Evolutionary conservation across 78 protist species (phyloP).

Genomic region (Planoprotostelium fungivorum): DNA sequence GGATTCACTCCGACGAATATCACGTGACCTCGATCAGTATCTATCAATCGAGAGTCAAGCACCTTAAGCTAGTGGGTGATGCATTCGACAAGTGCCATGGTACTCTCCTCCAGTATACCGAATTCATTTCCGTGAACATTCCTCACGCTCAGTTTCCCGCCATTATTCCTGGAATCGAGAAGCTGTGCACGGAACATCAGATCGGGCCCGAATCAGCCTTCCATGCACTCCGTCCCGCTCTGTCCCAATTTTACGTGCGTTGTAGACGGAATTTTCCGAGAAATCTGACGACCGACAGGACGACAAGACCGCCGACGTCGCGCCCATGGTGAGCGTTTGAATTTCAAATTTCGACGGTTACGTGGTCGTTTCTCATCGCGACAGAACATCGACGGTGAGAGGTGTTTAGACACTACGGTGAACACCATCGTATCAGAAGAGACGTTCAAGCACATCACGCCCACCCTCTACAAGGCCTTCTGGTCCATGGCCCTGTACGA

Average conservation of each 20-base stretch:
- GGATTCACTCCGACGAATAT: neutral
- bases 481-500: slow-evolving; percentile 54
- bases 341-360: too few relatives aligned
- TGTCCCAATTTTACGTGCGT: neutral
- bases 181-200: neutral
- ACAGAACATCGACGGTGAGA: neutral
- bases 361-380: too few relatives aligned
- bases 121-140: slow-evolving; percentile 9
- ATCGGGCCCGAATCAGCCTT: slow-evolving; percentile 53
- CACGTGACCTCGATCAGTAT: neutral
- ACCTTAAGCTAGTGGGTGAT: slow-evolving; percentile 52
- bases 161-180: slow-evolving; percentile 14
- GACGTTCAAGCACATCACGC: slow-evolving; percentile 13
- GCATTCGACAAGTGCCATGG: slow-evolving; percentile 69
- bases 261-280: too few relatives aligned
- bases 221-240: slow-evolving; percentile 22
- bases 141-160: slow-evolving; percentile 5
- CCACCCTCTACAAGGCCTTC: slow-evolving; percentile 20
- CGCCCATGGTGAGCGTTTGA: neutral
- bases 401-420: neutral
- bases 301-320: too few relatives aligned
- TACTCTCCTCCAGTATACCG: slow-evolving; percentile 47
- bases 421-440: neutral
- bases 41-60: slow-evolving; percentile 7
- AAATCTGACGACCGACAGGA: neutral